Conservation (phyloP, 805 yeast genomes). For the Wickerhamomyces mucosus region DNA sequence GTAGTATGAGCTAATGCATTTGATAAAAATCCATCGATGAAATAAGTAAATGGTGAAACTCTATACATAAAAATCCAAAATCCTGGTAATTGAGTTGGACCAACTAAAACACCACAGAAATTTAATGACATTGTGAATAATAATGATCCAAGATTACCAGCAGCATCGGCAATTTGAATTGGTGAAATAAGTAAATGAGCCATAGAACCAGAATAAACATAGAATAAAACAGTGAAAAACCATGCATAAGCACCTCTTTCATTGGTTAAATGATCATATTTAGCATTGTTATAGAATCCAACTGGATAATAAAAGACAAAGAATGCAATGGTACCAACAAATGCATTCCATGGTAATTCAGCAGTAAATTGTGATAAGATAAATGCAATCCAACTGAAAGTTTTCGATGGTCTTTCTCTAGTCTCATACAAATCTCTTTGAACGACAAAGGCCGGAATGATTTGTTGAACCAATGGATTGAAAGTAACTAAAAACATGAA, state of each 20-base stretch:
- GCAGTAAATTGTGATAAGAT: constrained; percentile 51
- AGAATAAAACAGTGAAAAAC: constrained; percentile 36
- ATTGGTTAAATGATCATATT: constrained; percentile 3
- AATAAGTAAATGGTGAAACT: constrained; percentile 59
- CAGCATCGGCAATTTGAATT: constrained; percentile 48
- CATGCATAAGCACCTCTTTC: constrained; percentile 23
- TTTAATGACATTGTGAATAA: constrained; percentile 53
- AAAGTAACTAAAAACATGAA: constrained; percentile 58
- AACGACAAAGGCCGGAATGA: constrained; percentile 48
- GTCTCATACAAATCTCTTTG: constrained; percentile 65
- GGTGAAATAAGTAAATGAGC: constrained; percentile 54
- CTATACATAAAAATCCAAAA: constrained; percentile 79
- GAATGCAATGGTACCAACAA: constrained; percentile 54
- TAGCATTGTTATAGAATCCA: constrained; percentile 54
- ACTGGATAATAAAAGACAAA: constrained; percentile 66
- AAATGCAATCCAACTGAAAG: constrained; percentile 59
- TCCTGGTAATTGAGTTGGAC: constrained; percentile 50
- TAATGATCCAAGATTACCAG: constrained; percentile 49
- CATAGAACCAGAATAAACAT: constrained; percentile 44
- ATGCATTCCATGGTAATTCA: constrained; percentile 56
- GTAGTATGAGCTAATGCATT: constrained; percentile 43
- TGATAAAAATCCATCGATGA: constrained; percentile 45
- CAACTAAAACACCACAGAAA: constrained; percentile 72
- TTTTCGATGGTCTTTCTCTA: constrained; percentile 65
- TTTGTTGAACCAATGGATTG: constrained; percentile 51